These are phyloP conservation scores for Pichia sp. DNA, from an alignment of 1,139 yeast genomes.

Conservation along the genomic window DNA sequence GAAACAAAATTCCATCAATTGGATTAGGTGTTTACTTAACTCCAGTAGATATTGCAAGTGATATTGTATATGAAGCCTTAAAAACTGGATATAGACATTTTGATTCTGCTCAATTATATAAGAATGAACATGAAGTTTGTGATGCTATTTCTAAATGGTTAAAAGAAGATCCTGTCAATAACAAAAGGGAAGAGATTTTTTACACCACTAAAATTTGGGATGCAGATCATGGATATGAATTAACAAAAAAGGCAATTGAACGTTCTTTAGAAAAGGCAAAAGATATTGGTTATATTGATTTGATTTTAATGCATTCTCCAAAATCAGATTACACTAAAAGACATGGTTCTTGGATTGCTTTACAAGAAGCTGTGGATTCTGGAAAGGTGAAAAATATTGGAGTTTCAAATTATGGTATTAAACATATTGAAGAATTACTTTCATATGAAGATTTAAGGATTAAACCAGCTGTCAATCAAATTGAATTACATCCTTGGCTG, in stretches of 20 bases:
- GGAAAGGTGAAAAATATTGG: slow-evolving; percentile 36
- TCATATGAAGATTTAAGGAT: slow-evolving; percentile 34
- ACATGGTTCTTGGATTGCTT: slow-evolving; percentile 38
- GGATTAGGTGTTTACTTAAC: slow-evolving; percentile 56
- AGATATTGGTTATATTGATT: slow-evolving; percentile 37
- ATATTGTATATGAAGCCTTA: slow-evolving; percentile 46
- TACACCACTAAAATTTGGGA: slow-evolving; percentile 35
- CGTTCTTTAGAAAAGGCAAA: slow-evolving; percentile 36
- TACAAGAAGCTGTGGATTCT: slow-evolving; percentile 36
- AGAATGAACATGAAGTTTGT: slow-evolving; percentile 50
- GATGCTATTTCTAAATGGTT: slow-evolving; percentile 45
- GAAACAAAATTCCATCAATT: slow-evolving; percentile 44
- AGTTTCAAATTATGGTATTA: slow-evolving; percentile 39
- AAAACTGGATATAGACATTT: slow-evolving; percentile 64
- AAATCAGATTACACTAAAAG: slow-evolving; percentile 33
- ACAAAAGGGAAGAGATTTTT: slow-evolving; percentile 31
- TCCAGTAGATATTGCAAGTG: slow-evolving; percentile 35
- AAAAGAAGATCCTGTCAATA: slow-evolving; percentile 36
- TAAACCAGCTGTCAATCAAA: slow-evolving; percentile 45
- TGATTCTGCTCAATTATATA: slow-evolving; percentile 55
- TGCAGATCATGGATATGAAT: slow-evolving; percentile 37
- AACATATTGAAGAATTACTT: slow-evolving; percentile 35
- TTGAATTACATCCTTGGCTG: slow-evolving; percentile 49
- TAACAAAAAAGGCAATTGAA: slow-evolving; percentile 34
- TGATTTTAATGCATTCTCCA: slow-evolving; percentile 39